phyloP scores from a whole-genome alignment of 352 stramenopile genomes.

The Pythium monospermum region DNA sequence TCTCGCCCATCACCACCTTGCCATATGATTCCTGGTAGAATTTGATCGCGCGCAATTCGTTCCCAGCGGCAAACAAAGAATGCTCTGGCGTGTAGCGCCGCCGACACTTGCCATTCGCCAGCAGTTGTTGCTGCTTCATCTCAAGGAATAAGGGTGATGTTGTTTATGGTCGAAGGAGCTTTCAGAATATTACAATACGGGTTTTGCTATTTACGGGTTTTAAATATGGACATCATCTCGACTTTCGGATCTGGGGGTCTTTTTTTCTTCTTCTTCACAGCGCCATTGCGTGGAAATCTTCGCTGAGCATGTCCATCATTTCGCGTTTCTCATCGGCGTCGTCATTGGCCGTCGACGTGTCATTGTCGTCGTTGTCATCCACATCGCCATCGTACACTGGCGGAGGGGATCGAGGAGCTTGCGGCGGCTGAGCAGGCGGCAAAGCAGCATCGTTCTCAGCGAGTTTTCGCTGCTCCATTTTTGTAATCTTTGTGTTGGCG shows the following conservation, averaged over 20 bases:
- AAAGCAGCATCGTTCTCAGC: conserved; percentile 13
- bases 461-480: conserved; percentile 1
- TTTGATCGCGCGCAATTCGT: conserved; percentile 33
- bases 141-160: background rate
- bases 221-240: conserved; percentile 17
- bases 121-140: conserved; percentile 18
- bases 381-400: background rate
- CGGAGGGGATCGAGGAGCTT: background rate
- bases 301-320: background rate
- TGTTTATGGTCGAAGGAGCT: no score
- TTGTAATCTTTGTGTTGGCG: conserved; percentile 7
- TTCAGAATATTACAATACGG: background rate
- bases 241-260: background rate
- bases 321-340: background rate
- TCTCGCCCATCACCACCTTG: conserved; percentile 2
- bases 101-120: conserved; percentile 41
- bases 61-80: conserved; percentile 38
- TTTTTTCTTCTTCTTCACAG: conserved; percentile 1
- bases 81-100: conserved; percentile 51
- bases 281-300: background rate
- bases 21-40: conserved; percentile 35
- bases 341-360: background rate
- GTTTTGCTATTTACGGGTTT: background rate
- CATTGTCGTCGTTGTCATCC: background rate
- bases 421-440: background rate